Percentiles rank a stretch among this genome's conserved stretches.
Evolutionary conservation across 108 stramenopile species (phyloP).

Genomic region (Cylindrotheca fusiformis): DNA sequence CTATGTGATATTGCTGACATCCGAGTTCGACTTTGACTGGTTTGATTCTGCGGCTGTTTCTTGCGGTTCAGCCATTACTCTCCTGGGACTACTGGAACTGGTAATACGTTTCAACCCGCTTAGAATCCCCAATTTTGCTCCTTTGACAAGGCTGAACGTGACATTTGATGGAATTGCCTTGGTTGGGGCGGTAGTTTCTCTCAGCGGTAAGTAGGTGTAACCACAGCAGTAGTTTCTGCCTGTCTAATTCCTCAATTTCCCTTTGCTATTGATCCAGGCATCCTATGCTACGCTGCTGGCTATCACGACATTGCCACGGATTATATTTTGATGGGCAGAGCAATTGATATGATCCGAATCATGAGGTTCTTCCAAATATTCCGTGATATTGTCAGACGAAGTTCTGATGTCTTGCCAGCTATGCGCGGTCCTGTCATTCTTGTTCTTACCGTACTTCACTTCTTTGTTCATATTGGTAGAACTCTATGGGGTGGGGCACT

Average conservation of each 20-base stretch:
- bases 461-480: slow-evolving; percentile 51
- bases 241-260: too few species aligned
- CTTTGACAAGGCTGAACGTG: slow-evolving; percentile 37
- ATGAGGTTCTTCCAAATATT: slow-evolving; percentile 55
- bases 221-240: too few species aligned
- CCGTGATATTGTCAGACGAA: slow-evolving; percentile 48
- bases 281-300: slow-evolving; percentile 12
- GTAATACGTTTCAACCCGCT: slow-evolving; percentile 38
- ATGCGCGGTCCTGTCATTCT: slow-evolving; percentile 46
- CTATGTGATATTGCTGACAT: slow-evolving; percentile 48
- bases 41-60: slow-evolving; percentile 15
- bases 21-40: slow-evolving; percentile 20
- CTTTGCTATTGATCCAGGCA: too few species aligned
- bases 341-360: slow-evolving; percentile 58
- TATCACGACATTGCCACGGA: slow-evolving; percentile 10
- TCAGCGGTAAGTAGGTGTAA: too few species aligned
- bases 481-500: slow-evolving; percentile 57
- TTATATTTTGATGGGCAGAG: slow-evolving; percentile 42
- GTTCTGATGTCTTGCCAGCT: slow-evolving; percentile 49
- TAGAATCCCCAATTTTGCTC: slow-evolving; percentile 32
- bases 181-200: slow-evolving; percentile 39
- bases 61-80: slow-evolving; percentile 37
- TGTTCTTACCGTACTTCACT: slow-evolving; percentile 40
- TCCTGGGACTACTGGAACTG: slow-evolving; percentile 47
- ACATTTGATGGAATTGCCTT: slow-evolving; percentile 56